These are phyloP conservation scores for Paramecium sexaurelia DNA, from an alignment of 73 alveolate genomes.

Conservation along the genomic window DNA sequence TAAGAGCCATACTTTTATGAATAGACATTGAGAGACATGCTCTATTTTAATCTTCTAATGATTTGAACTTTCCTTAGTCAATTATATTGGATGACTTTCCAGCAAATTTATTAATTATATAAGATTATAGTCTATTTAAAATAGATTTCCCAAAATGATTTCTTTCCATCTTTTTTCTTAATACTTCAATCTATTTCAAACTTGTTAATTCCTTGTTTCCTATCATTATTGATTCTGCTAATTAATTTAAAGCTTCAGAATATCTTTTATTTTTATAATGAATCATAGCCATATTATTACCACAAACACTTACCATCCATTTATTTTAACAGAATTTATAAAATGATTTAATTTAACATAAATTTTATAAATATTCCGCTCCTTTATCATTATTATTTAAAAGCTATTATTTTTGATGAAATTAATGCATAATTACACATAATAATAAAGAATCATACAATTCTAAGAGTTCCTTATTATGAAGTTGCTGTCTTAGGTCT, in stretches of 20 bases:
- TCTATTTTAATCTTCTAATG: not conserved
- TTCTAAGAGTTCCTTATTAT: not conserved
- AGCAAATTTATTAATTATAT: not conserved
- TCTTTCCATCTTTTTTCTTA: not conserved
- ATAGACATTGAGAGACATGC: not conserved
- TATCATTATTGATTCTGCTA: constrained; percentile 21
- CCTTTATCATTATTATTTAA: not conserved
- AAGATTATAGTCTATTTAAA: not conserved
- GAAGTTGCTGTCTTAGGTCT: not conserved
- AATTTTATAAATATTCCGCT: not conserved
- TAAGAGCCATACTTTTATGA: not conserved
- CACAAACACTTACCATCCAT: constrained; percentile 28
- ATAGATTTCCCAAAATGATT: not conserved
- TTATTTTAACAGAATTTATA: not conserved
- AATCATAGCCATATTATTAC: constrained; percentile 25
- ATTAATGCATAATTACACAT: not conserved
- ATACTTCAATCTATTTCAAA: not conserved
- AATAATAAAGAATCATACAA: not conserved
- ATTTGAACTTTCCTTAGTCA: not conserved
- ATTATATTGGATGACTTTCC: not conserved
- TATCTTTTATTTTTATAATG: constrained; percentile 45
- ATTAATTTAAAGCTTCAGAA: constrained; percentile 7
- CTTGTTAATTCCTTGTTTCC: not conserved
- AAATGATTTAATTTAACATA: not conserved
- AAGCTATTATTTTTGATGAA: not conserved